phyloP scores from a whole-genome alignment of 352 stramenopile species.

The Pythium phragmiticola region DNA sequence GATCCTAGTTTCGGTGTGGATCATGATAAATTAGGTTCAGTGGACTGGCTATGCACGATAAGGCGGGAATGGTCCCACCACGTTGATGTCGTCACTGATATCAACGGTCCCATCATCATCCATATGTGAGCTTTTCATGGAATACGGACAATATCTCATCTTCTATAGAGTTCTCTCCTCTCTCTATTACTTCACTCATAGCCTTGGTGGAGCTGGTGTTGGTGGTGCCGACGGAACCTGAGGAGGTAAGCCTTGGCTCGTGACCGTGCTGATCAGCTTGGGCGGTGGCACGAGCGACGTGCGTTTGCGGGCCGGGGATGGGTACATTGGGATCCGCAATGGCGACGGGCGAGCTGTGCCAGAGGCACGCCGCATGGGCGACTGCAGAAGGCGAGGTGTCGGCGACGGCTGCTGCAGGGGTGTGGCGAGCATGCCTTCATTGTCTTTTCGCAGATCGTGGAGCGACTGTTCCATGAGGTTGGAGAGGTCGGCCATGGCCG shows the following conservation, averaged over 20 bases:
- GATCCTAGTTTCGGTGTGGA: background rate
- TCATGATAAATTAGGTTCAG: background rate
- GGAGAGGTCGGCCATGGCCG: constrained; percentile 74
- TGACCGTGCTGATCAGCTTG: constrained; percentile 26
- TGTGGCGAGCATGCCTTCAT: constrained; percentile 12
- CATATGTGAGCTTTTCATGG: background rate
- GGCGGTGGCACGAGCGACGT: constrained; percentile 26
- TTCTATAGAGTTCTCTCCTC: too few relatives aligned
- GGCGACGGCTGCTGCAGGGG: constrained; percentile 13
- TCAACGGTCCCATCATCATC: background rate
- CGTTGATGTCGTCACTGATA: background rate
- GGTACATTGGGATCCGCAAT: constrained; percentile 26
- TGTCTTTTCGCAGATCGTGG: constrained; percentile 57
- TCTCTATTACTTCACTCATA: background rate
- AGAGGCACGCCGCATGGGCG: constrained; percentile 20
- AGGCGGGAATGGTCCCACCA: background rate
- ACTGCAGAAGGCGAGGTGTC: constrained; percentile 16
- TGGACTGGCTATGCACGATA: constrained; percentile 5
- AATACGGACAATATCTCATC: too few relatives aligned
- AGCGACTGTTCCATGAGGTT: constrained; percentile 80
- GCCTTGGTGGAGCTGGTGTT: background rate
- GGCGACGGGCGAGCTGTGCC: constrained; percentile 14
- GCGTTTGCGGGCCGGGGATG: constrained; percentile 18
- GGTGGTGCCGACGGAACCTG: background rate
- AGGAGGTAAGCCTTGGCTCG: background rate